Evolutionary conservation across 2,329 filamentous ascomycete genomes (phyloP).

Genomic region (Setomelanomma holmii): DNA sequence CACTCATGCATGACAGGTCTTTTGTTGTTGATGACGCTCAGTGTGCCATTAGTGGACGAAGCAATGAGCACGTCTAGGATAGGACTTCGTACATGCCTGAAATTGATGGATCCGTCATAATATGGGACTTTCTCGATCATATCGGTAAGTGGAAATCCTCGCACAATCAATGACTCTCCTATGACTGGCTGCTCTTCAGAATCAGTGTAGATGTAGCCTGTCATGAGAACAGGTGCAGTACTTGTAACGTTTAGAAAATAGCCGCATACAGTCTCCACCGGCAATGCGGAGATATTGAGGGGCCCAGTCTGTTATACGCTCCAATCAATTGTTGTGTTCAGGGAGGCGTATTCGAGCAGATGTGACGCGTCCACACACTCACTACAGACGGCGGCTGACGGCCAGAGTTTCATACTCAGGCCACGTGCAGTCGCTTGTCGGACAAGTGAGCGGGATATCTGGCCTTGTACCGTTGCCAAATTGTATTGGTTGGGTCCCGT

Average conservation of each 20-base stretch:
- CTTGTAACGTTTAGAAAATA: not conserved
- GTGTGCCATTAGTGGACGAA: not conserved
- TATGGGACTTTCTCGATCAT: not conserved
- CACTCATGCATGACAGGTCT: conserved; percentile 22
- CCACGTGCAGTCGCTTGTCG: not conserved
- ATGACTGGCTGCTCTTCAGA: not conserved
- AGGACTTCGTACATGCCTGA: conserved; percentile 11
- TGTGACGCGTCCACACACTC: not conserved
- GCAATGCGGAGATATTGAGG: not conserved
- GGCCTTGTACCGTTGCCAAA: conserved; percentile 34
- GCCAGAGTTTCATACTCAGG: not conserved
- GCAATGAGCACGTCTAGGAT: conserved; percentile 22
- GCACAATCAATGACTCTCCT: not conserved
- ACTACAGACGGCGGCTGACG: not conserved
- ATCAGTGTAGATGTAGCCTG: not conserved
- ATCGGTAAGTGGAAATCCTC: not conserved
- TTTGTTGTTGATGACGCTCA: not conserved
- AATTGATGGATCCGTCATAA: not conserved
- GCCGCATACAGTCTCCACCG: not conserved
- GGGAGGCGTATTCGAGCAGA: not conserved
- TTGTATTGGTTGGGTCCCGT: conserved; percentile 24
- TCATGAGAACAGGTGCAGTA: not conserved
- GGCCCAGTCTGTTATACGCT: not conserved
- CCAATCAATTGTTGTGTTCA: not conserved
- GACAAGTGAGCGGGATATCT: conserved; percentile 21